phyloP scores from a whole-genome alignment of 352 stramenopile genomes.

The Phytophthora kernoviae region DNA sequence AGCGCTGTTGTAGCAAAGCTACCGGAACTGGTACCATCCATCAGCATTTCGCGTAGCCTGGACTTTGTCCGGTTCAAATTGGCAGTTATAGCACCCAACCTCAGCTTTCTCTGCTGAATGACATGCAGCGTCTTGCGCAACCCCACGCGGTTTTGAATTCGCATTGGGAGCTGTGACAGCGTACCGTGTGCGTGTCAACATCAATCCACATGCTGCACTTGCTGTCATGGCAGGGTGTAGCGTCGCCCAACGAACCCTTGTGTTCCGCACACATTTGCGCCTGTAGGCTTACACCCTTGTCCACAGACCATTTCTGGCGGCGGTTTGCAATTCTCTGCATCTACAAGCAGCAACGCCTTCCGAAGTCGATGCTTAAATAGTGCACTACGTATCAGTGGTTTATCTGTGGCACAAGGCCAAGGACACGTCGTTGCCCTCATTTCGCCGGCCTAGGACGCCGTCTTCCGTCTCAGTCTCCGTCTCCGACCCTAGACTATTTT shows the following conservation, averaged over 20 bases:
- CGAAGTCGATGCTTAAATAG: conserved; percentile 54
- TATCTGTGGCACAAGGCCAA: conserved; percentile 20
- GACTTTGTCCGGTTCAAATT: conserved; percentile 12
- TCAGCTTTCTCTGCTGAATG: conserved; percentile 42
- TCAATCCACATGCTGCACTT: conserved; percentile 65
- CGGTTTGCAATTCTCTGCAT: conserved; percentile 62
- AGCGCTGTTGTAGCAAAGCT: conserved; percentile 5
- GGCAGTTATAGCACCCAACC: conserved; percentile 11
- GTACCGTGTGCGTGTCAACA: conserved; percentile 63
- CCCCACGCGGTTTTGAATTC: conserved; percentile 75
- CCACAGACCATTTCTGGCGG: conserved; percentile 47
- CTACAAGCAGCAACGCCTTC: conserved; percentile 57
- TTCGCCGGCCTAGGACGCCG: conserved; percentile 10
- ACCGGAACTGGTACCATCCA: background rate
- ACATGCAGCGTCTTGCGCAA: conserved; percentile 71
- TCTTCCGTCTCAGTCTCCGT: conserved; percentile 41
- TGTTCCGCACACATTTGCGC: too few relatives aligned
- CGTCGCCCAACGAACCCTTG: conserved; percentile 14
- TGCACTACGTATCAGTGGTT: conserved; percentile 3
- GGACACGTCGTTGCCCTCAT: background rate
- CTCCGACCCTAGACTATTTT: conserved; percentile 9
- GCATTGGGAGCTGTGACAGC: conserved; percentile 60
- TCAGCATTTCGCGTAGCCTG: background rate
- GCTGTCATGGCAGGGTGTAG: conserved; percentile 52
- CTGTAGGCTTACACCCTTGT: too few relatives aligned